These are phyloP conservation scores for Zoysia japonica DNA, from an alignment of 176 grass and related monocot genomes.

Conservation along the genomic window DNA sequence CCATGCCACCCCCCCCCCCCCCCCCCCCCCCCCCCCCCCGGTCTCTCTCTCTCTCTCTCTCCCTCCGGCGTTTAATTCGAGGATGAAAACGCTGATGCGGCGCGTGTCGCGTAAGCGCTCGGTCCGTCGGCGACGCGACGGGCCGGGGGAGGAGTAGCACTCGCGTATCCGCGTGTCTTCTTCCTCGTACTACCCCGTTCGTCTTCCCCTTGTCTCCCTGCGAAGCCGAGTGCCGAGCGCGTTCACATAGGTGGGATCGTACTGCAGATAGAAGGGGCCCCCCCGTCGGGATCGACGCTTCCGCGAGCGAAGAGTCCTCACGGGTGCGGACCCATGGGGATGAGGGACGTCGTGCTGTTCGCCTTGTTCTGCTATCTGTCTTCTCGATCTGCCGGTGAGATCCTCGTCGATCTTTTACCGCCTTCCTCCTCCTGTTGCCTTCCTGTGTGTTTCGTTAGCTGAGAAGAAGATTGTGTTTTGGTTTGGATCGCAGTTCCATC, in stretches of 20 bases:
- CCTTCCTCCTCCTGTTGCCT: background rate
- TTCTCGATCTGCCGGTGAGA: background rate
- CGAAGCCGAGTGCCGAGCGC: background rate
- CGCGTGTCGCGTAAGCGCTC: slow-evolving; percentile 24
- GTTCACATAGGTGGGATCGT: background rate
- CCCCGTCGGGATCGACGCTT: background rate
- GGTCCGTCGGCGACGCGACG: background rate
- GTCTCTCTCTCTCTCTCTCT: background rate
- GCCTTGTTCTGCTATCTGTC: slow-evolving; percentile 19
- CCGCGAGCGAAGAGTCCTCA: background rate
- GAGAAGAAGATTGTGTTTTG: background rate
- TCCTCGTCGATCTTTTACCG: background rate
- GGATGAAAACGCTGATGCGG: background rate
- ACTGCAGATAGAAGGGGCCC: background rate
- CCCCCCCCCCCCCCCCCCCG: too few relatives aligned
- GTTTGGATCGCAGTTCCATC: slow-evolving; percentile 3
- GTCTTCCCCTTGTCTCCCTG: slow-evolving; percentile 37
- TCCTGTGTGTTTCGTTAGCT: background rate
- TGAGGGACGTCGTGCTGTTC: slow-evolving; percentile 12
- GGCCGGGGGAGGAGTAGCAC: background rate
- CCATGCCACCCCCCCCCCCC: too few relatives aligned
- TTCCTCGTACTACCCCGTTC: slow-evolving; percentile 28
- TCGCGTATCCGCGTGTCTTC: slow-evolving; percentile 6
- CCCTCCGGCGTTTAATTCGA: slow-evolving; percentile 47
- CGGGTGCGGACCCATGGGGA: background rate